Evolutionary conservation across 2,329 filamentous ascomycete genomes (phyloP), one percentile per base, ranked within the genome.

Genomic region (Hypocrella siamensis): DNA sequence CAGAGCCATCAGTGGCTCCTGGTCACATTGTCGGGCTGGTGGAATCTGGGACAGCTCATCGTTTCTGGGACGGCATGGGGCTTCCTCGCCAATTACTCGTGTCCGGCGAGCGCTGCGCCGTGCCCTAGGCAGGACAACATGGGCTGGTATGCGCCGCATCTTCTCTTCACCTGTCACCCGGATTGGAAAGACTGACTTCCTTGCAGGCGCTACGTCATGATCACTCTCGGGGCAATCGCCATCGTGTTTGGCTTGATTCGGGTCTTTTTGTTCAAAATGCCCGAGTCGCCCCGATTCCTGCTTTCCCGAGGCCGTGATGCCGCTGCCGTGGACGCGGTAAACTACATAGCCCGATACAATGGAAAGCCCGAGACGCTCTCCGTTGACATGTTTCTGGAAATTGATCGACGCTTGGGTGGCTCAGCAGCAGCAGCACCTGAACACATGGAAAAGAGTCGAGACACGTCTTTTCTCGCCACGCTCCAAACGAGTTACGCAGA

Each of bases 41-140:
- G 63, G 63, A 60, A 60, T 4, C 37, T 67, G 24, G 64, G 63
- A 1, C 61, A 67, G 39, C 47, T 65, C 5, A 44, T 61, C 9
- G 56, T 28, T 5, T 28, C 27, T 3, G 8, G 11, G 56, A 2
- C 47, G 52, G 2, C 42, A 25, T 61, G 56, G 56, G 45, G 51
- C 2, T 53, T 57, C 32, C 38, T 58, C 3, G 45, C 52, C 24
- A 48, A 51, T 24, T 53, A 44, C 30, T 58, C 46, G 29, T 65
- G 51, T 39, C 44, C 38, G 9, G 34, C 35, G 12, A 38, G 41
- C 10, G 46, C 49, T 2, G 47, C 44, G 3, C 42, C 42, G 3
- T 64, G 60, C 33, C 47, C 51, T 12, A 48, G 44, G 31, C 30
- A 40, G 4, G 47, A 54, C 12, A 64, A 65, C 38, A 60, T 61